These are phyloP conservation scores for Euphorbia celastroides DNA, from an alignment of 441 rosid genomes.

Conservation along the genomic window DNA sequence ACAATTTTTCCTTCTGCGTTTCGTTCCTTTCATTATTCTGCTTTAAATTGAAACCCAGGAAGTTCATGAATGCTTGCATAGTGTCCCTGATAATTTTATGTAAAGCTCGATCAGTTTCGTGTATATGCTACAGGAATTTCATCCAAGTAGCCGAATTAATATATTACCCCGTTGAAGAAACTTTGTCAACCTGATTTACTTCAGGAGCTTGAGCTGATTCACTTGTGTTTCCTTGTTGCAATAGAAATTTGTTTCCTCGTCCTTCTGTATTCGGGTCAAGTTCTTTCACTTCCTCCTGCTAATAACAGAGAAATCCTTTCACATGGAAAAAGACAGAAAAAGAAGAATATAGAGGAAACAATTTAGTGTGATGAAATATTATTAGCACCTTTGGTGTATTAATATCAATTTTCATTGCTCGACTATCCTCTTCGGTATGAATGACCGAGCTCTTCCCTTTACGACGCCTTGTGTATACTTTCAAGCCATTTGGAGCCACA, in stretches of 20 bases:
- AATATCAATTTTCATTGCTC: constrained; percentile 1
- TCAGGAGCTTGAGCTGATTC: background rate
- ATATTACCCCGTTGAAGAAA: constrained; percentile 14
- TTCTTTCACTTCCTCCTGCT: background rate
- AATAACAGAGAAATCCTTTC: background rate
- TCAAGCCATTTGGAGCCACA: constrained; percentile 4
- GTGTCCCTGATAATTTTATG: constrained; percentile 11
- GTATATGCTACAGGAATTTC: too few relatives aligned
- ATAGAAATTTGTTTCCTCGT: background rate
- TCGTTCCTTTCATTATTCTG: too few relatives aligned
- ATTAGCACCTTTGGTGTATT: constrained; percentile 7
- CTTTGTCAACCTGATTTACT: background rate
- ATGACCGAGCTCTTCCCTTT: background rate
- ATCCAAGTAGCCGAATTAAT: background rate
- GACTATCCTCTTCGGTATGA: background rate
- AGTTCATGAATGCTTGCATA: too few relatives aligned
- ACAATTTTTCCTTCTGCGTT: too few relatives aligned
- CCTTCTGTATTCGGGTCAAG: background rate
- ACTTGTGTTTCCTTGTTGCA: background rate
- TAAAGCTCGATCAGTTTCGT: background rate
- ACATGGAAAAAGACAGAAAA: too few relatives aligned
- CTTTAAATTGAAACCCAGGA: too few relatives aligned
- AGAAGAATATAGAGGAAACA: background rate
- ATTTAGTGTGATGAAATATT: background rate
- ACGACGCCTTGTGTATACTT: constrained; percentile 6